Percentiles rank a stretch among this genome's conserved stretches.
phyloP scores from a whole-genome alignment of 2,329 filamentous ascomycete species.

The Cladophialophora exuberans region DNA sequence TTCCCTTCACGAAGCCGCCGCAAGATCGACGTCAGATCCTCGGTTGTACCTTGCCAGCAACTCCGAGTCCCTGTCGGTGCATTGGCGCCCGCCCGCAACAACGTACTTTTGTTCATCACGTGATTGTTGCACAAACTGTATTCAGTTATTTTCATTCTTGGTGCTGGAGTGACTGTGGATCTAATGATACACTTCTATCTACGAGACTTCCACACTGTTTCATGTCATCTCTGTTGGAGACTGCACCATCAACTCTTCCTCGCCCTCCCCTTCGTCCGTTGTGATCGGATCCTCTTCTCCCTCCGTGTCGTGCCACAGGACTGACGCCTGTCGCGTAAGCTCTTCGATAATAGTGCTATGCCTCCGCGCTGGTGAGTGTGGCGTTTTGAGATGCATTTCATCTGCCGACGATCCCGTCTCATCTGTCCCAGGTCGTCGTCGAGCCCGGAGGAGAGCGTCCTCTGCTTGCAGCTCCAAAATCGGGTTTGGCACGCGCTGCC shows the following conservation, averaged over 20 bases:
- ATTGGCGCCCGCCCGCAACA: conserved; percentile 9
- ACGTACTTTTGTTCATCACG: conserved; percentile 33
- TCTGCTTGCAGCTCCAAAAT: conserved; percentile 24
- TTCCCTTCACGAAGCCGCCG: conserved; percentile 5
- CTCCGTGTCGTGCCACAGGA: conserved; percentile 52
- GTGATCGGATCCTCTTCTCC: conserved; percentile 47
- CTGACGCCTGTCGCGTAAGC: conserved; percentile 49
- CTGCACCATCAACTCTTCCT: conserved; percentile 19
- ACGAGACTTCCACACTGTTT: background rate
- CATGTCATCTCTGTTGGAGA: background rate
- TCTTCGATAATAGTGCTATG: conserved; percentile 45
- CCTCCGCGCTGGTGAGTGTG: conserved; percentile 17
- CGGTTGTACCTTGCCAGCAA: conserved; percentile 28
- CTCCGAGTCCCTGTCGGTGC: conserved; percentile 29
- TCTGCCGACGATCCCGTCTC: conserved; percentile 20
- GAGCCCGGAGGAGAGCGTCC: conserved; percentile 22
- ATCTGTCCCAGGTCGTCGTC: conserved; percentile 18
- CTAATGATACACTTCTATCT: conserved; percentile 10
- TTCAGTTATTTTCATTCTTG: conserved; percentile 1
- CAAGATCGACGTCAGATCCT: conserved; percentile 34
- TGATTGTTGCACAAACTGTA: conserved; percentile 11
- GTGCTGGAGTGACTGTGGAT: background rate
- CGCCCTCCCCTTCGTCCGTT: conserved; percentile 49
- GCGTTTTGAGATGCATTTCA: background rate
- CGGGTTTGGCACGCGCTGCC: conserved; percentile 30